Percentiles rank a stretch among this genome's conserved stretches.
These are phyloP conservation scores for Pythium brassicae DNA, from an alignment of 352 stramenopile genomes.

Conservation along the genomic window DNA sequence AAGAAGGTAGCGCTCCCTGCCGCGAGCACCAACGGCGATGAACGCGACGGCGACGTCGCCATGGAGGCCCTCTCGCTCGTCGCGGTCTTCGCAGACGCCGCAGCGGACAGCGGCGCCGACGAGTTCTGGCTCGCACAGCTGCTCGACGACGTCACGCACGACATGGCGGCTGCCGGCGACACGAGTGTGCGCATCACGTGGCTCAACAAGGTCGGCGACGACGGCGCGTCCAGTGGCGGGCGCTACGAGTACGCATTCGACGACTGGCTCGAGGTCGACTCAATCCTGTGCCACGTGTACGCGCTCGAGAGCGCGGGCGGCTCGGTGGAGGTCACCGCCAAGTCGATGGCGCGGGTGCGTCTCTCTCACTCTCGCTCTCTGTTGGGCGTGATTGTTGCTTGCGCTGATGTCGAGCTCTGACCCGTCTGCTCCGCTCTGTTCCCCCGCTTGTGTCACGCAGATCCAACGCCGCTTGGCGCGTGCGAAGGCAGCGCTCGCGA, in stretches of 20 bases:
- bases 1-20: too few relatives aligned
- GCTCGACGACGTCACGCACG: constrained; percentile 69
- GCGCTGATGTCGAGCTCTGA: not conserved
- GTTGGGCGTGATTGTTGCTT: not conserved
- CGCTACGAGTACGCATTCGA: constrained; percentile 55
- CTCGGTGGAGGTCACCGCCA: constrained; percentile 50
- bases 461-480: constrained; percentile 3
- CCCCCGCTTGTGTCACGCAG: constrained; percentile 1
- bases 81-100: constrained; percentile 28
- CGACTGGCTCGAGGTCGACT: constrained; percentile 53
- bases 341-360: constrained; percentile 47
- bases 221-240: not conserved
- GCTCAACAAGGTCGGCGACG: constrained; percentile 37
- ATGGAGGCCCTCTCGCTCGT: constrained; percentile 58
- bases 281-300: constrained; percentile 75
- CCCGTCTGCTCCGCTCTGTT: not conserved
- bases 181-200: constrained; percentile 53
- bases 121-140: constrained; percentile 70
- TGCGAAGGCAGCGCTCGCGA: constrained; percentile 1
- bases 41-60: constrained; percentile 22
- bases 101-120: constrained; percentile 9
- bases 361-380: not conserved
- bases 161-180: constrained; percentile 50
- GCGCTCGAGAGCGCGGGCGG: constrained; percentile 36
- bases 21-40: not conserved